Evolutionary conservation across 1,284 basidiomycete genomes (phyloP), one percentile per base, ranked within the genome.

Genomic region (Ganoderma multipileum): DNA sequence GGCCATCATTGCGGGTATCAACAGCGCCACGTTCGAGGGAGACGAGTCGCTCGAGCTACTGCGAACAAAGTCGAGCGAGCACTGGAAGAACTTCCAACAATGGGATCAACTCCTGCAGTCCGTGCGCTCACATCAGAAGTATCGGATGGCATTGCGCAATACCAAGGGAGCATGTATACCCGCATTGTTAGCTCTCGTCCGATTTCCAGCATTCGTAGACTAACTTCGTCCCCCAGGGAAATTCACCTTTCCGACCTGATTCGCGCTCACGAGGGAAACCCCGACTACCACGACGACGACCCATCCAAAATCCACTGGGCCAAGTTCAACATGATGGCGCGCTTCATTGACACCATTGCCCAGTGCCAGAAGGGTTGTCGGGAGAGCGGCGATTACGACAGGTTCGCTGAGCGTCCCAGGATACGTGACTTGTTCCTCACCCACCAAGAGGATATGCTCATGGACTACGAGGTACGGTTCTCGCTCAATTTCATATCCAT

Each of bases 181-280:
- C 69, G 92, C 93, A 33, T 80, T 94, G 93, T 94, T 76, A 78
- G 87, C 83, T 18, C 38, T 28, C 39, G 28, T 8, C 52, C 20
- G 11, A 39, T 54, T 20, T 16, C 2, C 14, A 28, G 9, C 3
- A 9, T 61, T 6, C 11, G 59, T 26, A 28, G 67, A 47, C 47
- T 61, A 7, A 67, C 23, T 26, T 39, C 14, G 14, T 33, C 16
- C 47, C 68, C 26, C 75, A 95, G 93, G 79, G 93, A 95, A 78
- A 91, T 95, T n/a, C 93, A 95, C 70, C 87, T 93, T 75, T 91
- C 90, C 39, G 93, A 95, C 78, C 84, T 95, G 55, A 90, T 93
- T 63, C 88, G 89, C 70, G 89, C 92, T 9, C 88, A 94, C 69
- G 92, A 93, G 80, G 91, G 89, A 68, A 95, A 95, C 71, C 82